Base-by-base conservation (phyloP, 768 basidiomycete species). In the Boletus huronensis region DNA sequence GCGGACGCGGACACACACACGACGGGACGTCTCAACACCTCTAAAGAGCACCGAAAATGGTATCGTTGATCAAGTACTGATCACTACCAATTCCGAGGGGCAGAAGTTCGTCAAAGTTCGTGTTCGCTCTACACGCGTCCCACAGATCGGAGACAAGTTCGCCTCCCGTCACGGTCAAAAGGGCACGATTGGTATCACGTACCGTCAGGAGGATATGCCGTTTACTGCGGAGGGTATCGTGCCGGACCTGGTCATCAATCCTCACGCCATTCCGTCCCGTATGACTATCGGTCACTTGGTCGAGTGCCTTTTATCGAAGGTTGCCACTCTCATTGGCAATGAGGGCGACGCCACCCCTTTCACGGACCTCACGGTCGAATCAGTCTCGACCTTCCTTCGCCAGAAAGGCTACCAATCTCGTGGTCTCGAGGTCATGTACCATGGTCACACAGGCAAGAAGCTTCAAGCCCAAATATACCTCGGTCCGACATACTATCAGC, bases 271-370 rank as follows among this genome's bases (percentile, higher is more conserved):
- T 72, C 97, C 97, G 5, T 98, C 97, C 49, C 96, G 97, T 75
- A 99, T 99, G 97, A 99, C 97, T 23, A 99, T 99, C 63, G 97
- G 97, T 25, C 97, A 99, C 74, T 84, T 99, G 79, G 95, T 99
- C 66, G 97, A 99, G 72, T 97, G 94, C 83, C 77, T 99, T 34
- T 77, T 99, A 26, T 94, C 91, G 13, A 99, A 99, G 71, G 87
- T 99, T 3, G 93, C 96, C 4, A 97, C 96, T 0, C 82, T 98
- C 57, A 90, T 93, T 53, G 97, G 97, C 35, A 90, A 93, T 53
- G 96, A 98, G 72, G 97, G 97, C 54, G 97, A 99, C 64, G 97
- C 97, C 17, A 99, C 97, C 26, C 97, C 97, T 0, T 99, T 99
- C 76, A 96, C 95, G 4, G 95, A 98, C 57, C 81, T 99, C 53